Percentiles rank a stretch among this genome's conserved stretches.
Evolutionary conservation across 2,329 filamentous ascomycete species (phyloP).

Genomic region (Aspergillus ustus): DNA sequence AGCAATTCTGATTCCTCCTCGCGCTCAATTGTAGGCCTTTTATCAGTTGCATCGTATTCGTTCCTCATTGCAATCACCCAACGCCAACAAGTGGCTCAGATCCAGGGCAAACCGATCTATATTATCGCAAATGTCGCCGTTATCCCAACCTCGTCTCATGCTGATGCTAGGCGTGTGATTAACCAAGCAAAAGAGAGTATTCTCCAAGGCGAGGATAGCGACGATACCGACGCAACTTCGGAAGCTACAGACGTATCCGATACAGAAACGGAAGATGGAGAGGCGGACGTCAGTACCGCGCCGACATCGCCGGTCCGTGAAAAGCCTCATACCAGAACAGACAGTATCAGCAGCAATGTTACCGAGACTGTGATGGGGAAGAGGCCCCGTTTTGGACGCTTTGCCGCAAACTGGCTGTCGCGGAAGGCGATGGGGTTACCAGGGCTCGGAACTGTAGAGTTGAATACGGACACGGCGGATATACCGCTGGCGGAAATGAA

Average conservation of each 20-base stretch:
- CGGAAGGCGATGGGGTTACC: constrained; percentile 78
- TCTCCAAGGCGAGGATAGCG: constrained; percentile 46
- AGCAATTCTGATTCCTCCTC: not conserved
- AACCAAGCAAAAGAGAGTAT: constrained; percentile 59
- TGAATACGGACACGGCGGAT: constrained; percentile 48
- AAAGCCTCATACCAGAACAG: constrained; percentile 32
- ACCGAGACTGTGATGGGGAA: constrained; percentile 86
- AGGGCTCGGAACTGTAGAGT: constrained; percentile 66
- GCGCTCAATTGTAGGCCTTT: constrained; percentile 65
- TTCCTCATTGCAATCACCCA: constrained; percentile 87
- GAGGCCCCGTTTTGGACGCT: constrained; percentile 83
- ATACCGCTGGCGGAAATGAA: constrained; percentile 27
- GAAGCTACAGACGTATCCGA: constrained; percentile 32
- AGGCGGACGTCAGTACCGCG: constrained; percentile 33
- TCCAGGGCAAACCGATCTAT: constrained; percentile 81
- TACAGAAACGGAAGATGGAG: constrained; percentile 33
- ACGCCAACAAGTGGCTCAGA: constrained; percentile 85
- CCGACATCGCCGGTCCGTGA: constrained; percentile 35
- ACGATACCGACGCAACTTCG: constrained; percentile 34
- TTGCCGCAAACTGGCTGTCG: constrained; percentile 91
- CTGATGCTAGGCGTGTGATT: constrained; percentile 75
- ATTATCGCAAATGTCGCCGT: constrained; percentile 86
- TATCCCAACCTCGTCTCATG: constrained; percentile 80
- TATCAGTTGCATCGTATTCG: constrained; percentile 78
- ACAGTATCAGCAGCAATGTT: constrained; percentile 60